phyloP scores from a whole-genome alignment of 331 rosid genomes.

The Quercus phellos region DNA sequence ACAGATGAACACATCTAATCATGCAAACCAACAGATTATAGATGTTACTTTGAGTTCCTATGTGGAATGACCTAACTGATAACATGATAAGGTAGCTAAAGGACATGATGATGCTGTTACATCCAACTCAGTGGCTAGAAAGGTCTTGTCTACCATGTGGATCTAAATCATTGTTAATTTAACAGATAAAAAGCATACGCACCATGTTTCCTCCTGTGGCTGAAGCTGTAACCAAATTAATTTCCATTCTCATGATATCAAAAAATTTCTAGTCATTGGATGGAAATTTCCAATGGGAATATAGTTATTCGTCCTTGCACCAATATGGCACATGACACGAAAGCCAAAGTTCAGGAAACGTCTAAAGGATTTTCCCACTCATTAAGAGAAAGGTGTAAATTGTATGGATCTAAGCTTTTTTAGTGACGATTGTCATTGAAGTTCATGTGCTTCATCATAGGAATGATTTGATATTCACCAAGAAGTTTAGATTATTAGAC shows the following conservation, averaged over 20 bases:
- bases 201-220: neutral
- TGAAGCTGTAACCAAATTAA: neutral
- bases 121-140: conserved; percentile 22
- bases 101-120: conserved; percentile 16
- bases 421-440: neutral
- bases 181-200: neutral
- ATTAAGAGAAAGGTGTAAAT: neutral
- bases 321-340: neutral
- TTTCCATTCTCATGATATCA: neutral
- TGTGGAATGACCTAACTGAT: neutral
- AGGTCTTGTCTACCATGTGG: conserved; percentile 31
- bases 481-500: too few species aligned
- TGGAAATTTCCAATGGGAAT: neutral
- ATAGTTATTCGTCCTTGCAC: neutral
- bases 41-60: neutral
- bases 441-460: neutral
- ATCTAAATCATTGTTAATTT: conserved; percentile 11
- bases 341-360: neutral
- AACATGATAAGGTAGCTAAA: conserved; percentile 16
- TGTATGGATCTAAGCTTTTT: neutral
- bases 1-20: too few species aligned
- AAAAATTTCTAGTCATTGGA: neutral
- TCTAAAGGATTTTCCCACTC: too few species aligned
- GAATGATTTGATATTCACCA: neutral
- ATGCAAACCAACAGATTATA: neutral